Base-by-base conservation (phyloP, 2,329 filamentous ascomycete genomes). In the Cercospora nicotianae region DNA sequence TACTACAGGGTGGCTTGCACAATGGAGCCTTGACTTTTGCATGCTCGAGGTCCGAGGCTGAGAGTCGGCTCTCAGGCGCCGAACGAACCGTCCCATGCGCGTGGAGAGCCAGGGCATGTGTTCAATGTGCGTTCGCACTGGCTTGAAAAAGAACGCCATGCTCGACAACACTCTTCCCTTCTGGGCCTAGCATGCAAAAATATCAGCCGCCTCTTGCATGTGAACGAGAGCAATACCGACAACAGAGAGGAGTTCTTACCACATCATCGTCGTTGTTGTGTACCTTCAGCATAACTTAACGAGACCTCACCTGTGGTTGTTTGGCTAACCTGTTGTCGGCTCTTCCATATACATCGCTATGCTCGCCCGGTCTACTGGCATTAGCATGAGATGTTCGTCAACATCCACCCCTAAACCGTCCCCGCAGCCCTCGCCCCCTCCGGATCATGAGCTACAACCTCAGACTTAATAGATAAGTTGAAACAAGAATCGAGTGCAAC, bases 381-480 rank as follows among this genome's bases (percentile, higher is more conserved):
- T n/a, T n/a, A n/a, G n/a, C n/a, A n/a, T n/a, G n/a, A n/a, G n/a
- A n/a, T n/a, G n/a, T n/a, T n/a, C 30, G 5, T 31, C 36, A 39
- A n/a, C 36, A 6, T 5, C 42, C 42, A 18, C n/a, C 6, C 18
- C 42, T 48, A 48, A 20, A 20, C 8, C 9, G 45, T 20, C 18
- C 45, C 45, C 8, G 18, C 20, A 28, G 18, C 10, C 36, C 36
- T 51, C 10, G 61, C 65, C 13, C 33, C 60, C 30, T 69, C 64
- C 18, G 65, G 60, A 67, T 70, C 64, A 64, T 68, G 64, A 26
- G 74, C 73, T 39, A 68, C 65, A 39, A 87, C 86, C 75, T 89
- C 87, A n/a, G n/a, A n/a, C n/a, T n/a, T n/a, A n/a, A n/a, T n/a
- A n/a, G n/a, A n/a, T n/a, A n/a, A n/a, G n/a, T n/a, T n/a, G n/a